These are phyloP conservation scores for Clonostachys chloroleuca DNA, from an alignment of 2,329 filamentous ascomycete species.

Conservation along the genomic window DNA sequence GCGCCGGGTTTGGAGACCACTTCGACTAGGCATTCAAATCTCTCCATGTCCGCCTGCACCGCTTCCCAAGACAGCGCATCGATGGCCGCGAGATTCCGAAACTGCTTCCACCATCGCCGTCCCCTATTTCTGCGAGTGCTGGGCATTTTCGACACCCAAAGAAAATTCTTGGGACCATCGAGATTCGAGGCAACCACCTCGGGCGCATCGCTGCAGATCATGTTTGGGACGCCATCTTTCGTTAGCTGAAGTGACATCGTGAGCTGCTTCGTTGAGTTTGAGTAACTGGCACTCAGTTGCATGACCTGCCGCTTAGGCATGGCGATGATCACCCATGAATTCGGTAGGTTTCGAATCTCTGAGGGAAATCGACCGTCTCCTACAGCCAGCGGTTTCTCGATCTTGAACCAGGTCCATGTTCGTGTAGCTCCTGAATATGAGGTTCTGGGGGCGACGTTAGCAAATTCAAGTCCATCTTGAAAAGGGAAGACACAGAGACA, in stretches of 20 bases:
- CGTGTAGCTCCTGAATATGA: background rate
- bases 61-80: slow-evolving; percentile 7
- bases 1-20: slow-evolving; percentile 8
- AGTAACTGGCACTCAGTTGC: background rate
- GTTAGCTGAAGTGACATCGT: slow-evolving; percentile 10
- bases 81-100: slow-evolving; percentile 2
- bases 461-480: background rate
- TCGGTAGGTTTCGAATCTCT: background rate
- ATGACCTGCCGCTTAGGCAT: background rate
- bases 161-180: background rate
- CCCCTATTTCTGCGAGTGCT: background rate
- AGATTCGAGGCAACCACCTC: background rate
- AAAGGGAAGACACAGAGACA: background rate
- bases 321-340: background rate
- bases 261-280: slow-evolving; percentile 2
- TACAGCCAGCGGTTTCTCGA: background rate
- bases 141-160: background rate
- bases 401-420: background rate
- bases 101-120: slow-evolving; percentile 7
- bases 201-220: slow-evolving; percentile 10
- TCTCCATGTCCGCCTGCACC: slow-evolving; percentile 11
- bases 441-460: background rate
- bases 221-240: slow-evolving; percentile 12
- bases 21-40: slow-evolving; percentile 11
- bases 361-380: background rate